These are phyloP conservation scores for Claviceps pusilla DNA, from an alignment of 2,329 filamentous ascomycete species.

Conservation along the genomic window DNA sequence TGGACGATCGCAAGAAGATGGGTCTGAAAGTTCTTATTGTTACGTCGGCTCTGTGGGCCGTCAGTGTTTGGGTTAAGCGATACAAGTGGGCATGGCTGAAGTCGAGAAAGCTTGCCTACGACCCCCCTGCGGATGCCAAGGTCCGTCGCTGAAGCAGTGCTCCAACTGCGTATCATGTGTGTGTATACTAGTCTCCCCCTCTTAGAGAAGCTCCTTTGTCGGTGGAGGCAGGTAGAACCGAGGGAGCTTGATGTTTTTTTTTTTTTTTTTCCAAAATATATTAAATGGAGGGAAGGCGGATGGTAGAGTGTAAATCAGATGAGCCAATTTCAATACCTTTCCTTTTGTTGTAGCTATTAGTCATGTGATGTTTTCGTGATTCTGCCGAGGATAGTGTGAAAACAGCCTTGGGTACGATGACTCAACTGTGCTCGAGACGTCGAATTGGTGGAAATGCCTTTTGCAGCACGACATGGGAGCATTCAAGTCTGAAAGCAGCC, in stretches of 20 bases:
- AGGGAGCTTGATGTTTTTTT: constrained; percentile 13
- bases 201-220: constrained; percentile 28
- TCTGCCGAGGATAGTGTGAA: background rate
- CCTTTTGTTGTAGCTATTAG: constrained; percentile 6
- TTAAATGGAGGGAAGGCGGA: constrained; percentile 16
- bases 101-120: constrained; percentile 85
- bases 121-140: constrained; percentile 48
- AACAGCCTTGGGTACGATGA: too few relatives aligned
- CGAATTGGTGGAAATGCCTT: too few relatives aligned
- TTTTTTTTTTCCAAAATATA: background rate
- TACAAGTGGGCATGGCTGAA: constrained; percentile 99
- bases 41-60: constrained; percentile 59
- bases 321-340: constrained; percentile 26
- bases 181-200: constrained; percentile 29
- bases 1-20: constrained; percentile 99
- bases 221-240: constrained; percentile 26
- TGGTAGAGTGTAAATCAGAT: constrained; percentile 38
- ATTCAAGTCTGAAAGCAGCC: too few relatives aligned
- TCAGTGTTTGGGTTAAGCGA: constrained; percentile 96
- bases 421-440: too few relatives aligned
- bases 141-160: constrained; percentile 30
- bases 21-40: constrained; percentile 89
- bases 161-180: constrained; percentile 18
- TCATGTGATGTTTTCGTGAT: background rate
- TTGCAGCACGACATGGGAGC: too few relatives aligned